Evolutionary conservation across 805 yeast species (phyloP).

Genomic region (Naumovozyma castellii): DNA sequence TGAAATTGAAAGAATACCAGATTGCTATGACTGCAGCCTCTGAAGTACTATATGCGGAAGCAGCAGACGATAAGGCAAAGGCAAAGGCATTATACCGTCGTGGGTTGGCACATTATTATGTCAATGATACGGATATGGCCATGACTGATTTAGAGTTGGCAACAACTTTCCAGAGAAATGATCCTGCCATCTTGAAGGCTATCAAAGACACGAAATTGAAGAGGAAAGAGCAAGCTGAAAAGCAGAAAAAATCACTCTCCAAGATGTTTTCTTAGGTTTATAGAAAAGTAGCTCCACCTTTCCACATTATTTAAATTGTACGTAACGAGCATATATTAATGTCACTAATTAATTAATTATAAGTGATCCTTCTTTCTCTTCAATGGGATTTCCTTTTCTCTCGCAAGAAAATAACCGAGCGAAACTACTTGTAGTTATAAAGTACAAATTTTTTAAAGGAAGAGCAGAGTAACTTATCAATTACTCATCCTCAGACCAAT

Average conservation of each 20-base stretch:
- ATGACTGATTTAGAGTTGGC: slow-evolving; percentile 59
- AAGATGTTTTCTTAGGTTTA: slow-evolving; percentile 43
- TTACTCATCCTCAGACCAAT: no score
- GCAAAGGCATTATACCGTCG: slow-evolving; percentile 85
- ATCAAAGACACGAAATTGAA: slow-evolving; percentile 47
- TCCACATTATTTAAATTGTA: no score
- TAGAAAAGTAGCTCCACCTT: not conserved
- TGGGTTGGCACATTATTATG: slow-evolving; percentile 58
- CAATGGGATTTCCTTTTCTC: no score
- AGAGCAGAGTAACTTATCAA: no score
- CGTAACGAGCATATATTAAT: no score
- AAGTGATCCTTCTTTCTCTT: no score
- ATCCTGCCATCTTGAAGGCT: slow-evolving; percentile 60
- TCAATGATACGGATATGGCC: slow-evolving; percentile 65
- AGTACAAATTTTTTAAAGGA: no score
- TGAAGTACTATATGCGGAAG: slow-evolving; percentile 54
- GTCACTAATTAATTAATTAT: no score
- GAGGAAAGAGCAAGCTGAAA: slow-evolving; percentile 47
- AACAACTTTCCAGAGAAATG: slow-evolving; percentile 51
- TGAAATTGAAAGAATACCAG: slow-evolving; percentile 49
- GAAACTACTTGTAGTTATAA: no score
- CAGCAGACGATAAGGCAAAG: slow-evolving; percentile 51
- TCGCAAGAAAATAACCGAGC: no score
- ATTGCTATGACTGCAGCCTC: slow-evolving; percentile 52
- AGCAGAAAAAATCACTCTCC: slow-evolving; percentile 65